These are phyloP conservation scores for Tuber melanosporum DNA, from an alignment of 495 filamentous ascomycete species.

Conservation along the genomic window DNA sequence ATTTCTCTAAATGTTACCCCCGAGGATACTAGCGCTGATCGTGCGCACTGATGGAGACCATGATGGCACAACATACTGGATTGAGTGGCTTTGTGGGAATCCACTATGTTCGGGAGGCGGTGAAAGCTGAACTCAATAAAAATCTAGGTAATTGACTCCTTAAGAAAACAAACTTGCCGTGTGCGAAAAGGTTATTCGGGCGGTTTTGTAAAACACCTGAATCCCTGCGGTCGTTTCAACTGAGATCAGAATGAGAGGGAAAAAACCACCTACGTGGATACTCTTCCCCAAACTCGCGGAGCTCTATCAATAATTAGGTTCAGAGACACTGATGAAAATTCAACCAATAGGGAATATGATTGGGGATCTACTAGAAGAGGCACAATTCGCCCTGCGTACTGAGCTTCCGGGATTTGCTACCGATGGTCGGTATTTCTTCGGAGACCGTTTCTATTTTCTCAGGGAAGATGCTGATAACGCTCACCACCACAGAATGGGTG, in stretches of 20 bases:
- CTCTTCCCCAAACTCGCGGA: neutral
- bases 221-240: too few relatives aligned
- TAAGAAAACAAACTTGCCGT: neutral
- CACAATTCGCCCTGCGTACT: constrained; percentile 11
- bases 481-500: constrained; percentile 44
- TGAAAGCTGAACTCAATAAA: neutral
- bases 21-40: neutral
- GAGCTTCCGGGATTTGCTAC: constrained; percentile 12
- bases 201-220: too few relatives aligned
- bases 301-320: neutral
- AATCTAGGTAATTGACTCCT: neutral
- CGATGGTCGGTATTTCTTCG: neutral
- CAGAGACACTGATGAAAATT: neutral
- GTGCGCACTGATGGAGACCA: neutral
- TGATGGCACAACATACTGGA: constrained; percentile 5
- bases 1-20: neutral
- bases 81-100: neutral
- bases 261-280: neutral
- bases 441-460: neutral
- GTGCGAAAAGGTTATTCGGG: neutral
- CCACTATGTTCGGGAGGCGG: neutral
- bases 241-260: neutral
- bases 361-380: constrained; percentile 16
- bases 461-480: neutral
- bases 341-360: constrained; percentile 17